Base-by-base conservation (phyloP, 805 yeast genomes). In the Candida pseudoglaebosa region DNA sequence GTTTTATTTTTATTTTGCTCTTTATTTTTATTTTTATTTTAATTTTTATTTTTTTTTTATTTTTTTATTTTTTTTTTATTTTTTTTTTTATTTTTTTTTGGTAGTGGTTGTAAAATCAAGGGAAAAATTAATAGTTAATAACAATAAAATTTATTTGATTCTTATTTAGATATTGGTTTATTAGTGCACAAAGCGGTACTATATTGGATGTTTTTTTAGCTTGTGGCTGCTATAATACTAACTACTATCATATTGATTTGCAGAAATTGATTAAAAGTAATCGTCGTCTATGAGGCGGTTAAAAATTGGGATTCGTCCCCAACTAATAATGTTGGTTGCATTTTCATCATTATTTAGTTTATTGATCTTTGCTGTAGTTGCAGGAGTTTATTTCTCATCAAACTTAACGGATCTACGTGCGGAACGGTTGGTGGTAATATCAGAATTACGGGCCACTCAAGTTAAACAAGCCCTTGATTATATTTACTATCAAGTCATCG, bases 371-470 rank as follows among this genome's bases (percentile, higher is more conserved):
- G 89, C 93, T 5, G 67, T 84, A 15, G 88, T 84, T 17, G 77
- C 87, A 7, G 93, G 69, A 36, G 75, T 83, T 3, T 85, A 85
- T 57, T 86, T 84, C 57, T 76, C 86, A 3, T 58, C 67, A 15
- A 82, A 78, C 45, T 77, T 82, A 42, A 73, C 78, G 21, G 61
- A 72, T 34, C 59, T 84, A 32, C 70, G 95, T 50, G 77, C 81
- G 1, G 89, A 85, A 44, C 73, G 89, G 40, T 64, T 89, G 18
- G 77, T 76, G 49, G 86, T 86, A 32, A 84, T 88, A 15, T 84
- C 95, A 2, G 84, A 84, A 56, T 65, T 89, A 40, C 88, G 87
- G 57, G 78, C 91, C 0, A 75, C 90, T 0, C 96, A 89, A 57
- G 67, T 88, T 15, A 73, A 72, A 39, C 96, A 87, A 59, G 74